Conservation (phyloP, 1,284 basidiomycete genomes). For the Sporisorium exsertum region DNA sequence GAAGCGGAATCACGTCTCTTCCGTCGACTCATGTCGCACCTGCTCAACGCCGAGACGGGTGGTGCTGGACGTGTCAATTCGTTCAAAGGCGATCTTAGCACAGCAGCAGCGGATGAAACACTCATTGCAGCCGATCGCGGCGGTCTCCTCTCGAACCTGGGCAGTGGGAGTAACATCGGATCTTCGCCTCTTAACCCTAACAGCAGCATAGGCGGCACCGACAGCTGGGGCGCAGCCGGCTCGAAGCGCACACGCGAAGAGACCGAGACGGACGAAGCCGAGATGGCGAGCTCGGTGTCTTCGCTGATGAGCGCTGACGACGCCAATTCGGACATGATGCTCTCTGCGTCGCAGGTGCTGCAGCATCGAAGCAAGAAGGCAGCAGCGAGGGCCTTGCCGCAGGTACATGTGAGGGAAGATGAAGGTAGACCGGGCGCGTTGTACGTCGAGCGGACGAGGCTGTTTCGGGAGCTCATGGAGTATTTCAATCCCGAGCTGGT, state of each 20-base stretch:
- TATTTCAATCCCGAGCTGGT: conserved; percentile 63
- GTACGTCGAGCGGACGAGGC: conserved; percentile 54
- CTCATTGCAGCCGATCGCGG: conserved; percentile 3
- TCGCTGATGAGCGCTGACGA: conserved; percentile 46
- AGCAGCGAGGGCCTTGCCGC: conserved; percentile 6
- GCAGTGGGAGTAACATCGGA: conserved; percentile 20
- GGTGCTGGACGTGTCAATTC: not conserved
- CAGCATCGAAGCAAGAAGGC: conserved; percentile 28
- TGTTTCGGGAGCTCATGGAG: conserved; percentile 63
- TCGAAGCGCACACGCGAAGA: conserved; percentile 36
- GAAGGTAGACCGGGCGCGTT: conserved; percentile 32
- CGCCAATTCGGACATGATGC: conserved; percentile 41
- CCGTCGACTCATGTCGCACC: conserved; percentile 66
- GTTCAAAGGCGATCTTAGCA: conserved; percentile 4
- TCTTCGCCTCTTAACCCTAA: conserved; percentile 39
- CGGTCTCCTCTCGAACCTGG: not conserved
- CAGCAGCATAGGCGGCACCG: not conserved
- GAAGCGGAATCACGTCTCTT: conserved; percentile 64
- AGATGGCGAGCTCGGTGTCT: conserved; percentile 40
- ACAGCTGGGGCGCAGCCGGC: conserved; percentile 30
- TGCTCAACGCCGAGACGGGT: conserved; percentile 48
- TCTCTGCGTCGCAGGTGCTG: conserved; percentile 42
- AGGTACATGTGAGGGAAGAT: conserved; percentile 29
- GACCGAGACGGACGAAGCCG: conserved; percentile 43
- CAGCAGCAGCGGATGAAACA: conserved; percentile 16